Evolutionary conservation across 208 protist species (phyloP).

Genomic region (Eutreptiella sp.): DNA sequence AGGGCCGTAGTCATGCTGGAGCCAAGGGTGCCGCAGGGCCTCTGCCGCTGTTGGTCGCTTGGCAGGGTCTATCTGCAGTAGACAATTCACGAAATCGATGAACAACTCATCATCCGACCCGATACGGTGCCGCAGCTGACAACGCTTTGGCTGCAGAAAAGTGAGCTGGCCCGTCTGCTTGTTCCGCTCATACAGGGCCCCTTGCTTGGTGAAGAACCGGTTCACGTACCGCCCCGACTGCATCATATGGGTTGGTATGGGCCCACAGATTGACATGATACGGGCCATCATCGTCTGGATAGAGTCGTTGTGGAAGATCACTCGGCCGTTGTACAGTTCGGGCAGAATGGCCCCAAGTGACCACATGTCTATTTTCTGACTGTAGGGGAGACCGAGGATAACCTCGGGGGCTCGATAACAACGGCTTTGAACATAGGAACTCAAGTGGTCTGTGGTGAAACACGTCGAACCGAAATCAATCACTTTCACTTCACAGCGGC

Average conservation of each 20-base stretch:
- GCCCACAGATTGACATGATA: slow-evolving; percentile 78
- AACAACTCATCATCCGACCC: too few relatives aligned
- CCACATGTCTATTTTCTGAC: slow-evolving; percentile 89
- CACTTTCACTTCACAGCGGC: slow-evolving; percentile 84
- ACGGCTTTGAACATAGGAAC: slow-evolving; percentile 84
- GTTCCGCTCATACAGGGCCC: slow-evolving; percentile 35
- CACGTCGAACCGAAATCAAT: slow-evolving; percentile 92
- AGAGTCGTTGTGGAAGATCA: slow-evolving; percentile 87
- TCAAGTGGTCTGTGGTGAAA: slow-evolving; percentile 87
- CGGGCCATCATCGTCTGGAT: slow-evolving; percentile 84
- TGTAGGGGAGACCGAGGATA: slow-evolving; percentile 83
- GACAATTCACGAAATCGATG: too few relatives aligned
- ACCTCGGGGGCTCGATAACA: slow-evolving; percentile 87
- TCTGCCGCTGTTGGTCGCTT: too few relatives aligned
- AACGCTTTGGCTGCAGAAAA: too few relatives aligned
- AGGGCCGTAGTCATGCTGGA: too few relatives aligned
- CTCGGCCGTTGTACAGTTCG: slow-evolving; percentile 82
- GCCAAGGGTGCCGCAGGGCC: too few relatives aligned
- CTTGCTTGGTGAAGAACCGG: slow-evolving; percentile 64
- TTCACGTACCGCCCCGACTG: slow-evolving; percentile 71
- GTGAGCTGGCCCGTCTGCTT: too few relatives aligned
- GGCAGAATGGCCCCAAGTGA: slow-evolving; percentile 87
- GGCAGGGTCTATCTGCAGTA: too few relatives aligned
- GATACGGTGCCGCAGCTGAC: too few relatives aligned
- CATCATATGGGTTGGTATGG: slow-evolving; percentile 70